Conservation (phyloP, 805 yeast genomes). For the Cyberlindnera meyerae region DNA sequence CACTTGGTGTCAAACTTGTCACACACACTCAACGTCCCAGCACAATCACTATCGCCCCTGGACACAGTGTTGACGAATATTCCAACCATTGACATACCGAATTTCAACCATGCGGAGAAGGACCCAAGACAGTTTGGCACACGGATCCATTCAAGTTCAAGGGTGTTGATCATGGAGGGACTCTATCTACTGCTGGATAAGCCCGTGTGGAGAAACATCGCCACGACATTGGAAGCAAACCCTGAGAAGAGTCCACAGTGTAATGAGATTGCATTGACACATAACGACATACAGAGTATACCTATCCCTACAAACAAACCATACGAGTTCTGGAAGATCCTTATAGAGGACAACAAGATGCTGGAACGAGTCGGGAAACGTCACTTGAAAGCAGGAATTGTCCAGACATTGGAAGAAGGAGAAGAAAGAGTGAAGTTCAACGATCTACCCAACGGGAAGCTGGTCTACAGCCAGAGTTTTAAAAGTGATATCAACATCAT, state of each 20-base stretch:
- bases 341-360: slow-evolving; percentile 40
- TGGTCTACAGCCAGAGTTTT: slow-evolving; percentile 23
- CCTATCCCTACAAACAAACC: slow-evolving; percentile 23
- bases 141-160: slow-evolving; percentile 38
- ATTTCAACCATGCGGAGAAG: slow-evolving; percentile 67
- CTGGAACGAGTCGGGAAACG: slow-evolving; percentile 58
- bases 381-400: slow-evolving; percentile 59
- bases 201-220: slow-evolving; percentile 54
- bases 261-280: no score
- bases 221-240: slow-evolving; percentile 28
- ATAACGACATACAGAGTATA: slow-evolving; percentile 1
- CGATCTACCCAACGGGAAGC: slow-evolving; percentile 61
- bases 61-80: slow-evolving; percentile 17
- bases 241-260: no score
- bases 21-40: slow-evolving; percentile 12
- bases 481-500: slow-evolving; percentile 22
- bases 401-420: slow-evolving; percentile 44
- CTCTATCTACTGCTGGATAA: slow-evolving; percentile 58
- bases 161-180: slow-evolving; percentile 71
- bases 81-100: slow-evolving; percentile 49
- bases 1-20: slow-evolving; percentile 11
- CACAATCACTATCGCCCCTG: slow-evolving; percentile 6
- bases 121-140: slow-evolving; percentile 65
- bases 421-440: slow-evolving; percentile 43
- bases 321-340: slow-evolving; percentile 48